A percentile compares a stretch with the other conserved stretches of the same genome.
These are phyloP conservation scores for Ziziphus jujuba DNA, from an alignment of 306 rosid species.

Conservation along the genomic window DNA sequence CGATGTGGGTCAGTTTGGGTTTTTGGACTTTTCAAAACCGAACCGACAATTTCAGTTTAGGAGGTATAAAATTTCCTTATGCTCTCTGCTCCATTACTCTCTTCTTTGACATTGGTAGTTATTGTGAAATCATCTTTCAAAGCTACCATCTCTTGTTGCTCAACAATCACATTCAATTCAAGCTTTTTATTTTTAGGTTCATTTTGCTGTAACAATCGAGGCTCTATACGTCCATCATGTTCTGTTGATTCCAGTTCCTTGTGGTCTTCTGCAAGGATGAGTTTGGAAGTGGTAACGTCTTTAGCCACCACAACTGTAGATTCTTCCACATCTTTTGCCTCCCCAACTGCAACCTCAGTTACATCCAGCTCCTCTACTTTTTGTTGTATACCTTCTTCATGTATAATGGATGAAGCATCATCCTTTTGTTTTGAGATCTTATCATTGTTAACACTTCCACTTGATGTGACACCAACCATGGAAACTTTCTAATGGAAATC, in stretches of 20 bases:
- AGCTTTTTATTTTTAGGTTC: constrained; percentile 22
- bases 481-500: not conserved
- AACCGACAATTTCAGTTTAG: too few relatives aligned
- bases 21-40: too few relatives aligned
- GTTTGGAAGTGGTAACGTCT: not conserved
- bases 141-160: constrained; percentile 16
- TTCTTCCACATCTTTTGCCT: constrained; percentile 11
- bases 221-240: not conserved
- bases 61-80: too few relatives aligned
- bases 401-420: not conserved
- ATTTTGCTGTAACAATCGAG: constrained; percentile 21
- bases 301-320: constrained; percentile 6
- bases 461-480: not conserved
- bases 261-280: constrained; percentile 15
- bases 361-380: constrained; percentile 9
- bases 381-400: not conserved
- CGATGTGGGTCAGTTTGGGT: too few relatives aligned
- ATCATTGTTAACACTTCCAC: not conserved
- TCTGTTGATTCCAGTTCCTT: constrained; percentile 8
- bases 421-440: constrained; percentile 1
- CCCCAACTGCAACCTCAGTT: constrained; percentile 12
- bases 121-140: constrained; percentile 2
- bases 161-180: constrained; percentile 7
- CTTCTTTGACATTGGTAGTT: not conserved
- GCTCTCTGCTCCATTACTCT: constrained; percentile 15